Evolutionary conservation across 495 filamentous ascomycete genomes (phyloP).

Genomic region (Penicillium atrosanguineum): DNA sequence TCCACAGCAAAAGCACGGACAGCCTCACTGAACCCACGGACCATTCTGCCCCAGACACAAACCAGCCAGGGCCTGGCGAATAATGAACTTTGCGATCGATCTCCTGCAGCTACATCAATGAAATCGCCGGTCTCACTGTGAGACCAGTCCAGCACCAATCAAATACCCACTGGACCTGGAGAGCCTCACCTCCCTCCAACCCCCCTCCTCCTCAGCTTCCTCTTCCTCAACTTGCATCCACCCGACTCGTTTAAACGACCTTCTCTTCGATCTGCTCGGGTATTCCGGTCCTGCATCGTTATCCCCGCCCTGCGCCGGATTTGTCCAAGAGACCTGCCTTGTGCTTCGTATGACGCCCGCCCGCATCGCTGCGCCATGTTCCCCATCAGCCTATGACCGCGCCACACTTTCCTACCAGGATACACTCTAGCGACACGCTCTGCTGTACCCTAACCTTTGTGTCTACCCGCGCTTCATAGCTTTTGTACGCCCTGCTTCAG

Average conservation of each 20-base stretch:
- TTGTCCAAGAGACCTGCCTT: conserved; percentile 3
- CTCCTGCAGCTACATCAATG: conserved; percentile 9
- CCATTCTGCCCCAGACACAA: conserved; percentile 20
- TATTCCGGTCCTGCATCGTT: not conserved
- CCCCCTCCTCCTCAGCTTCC: conserved; percentile 7
- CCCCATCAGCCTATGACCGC: not conserved
- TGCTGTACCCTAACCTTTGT: not conserved
- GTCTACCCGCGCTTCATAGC: conserved; percentile 1
- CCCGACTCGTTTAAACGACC: not conserved
- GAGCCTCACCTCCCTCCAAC: conserved; percentile 9
- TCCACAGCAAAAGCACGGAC: conserved; percentile 29
- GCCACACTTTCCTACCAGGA: conserved; percentile 1
- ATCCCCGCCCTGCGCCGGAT: not conserved
- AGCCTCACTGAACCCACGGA: conserved; percentile 20
- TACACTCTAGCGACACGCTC: conserved; percentile 3
- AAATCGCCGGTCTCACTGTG: conserved; percentile 6
- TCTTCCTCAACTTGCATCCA: not conserved
- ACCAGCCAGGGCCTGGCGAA: conserved; percentile 5
- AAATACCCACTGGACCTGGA: conserved; percentile 4
- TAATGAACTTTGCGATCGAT: conserved; percentile 2
- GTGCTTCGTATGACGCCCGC: conserved; percentile 5
- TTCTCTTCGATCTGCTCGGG: not conserved
- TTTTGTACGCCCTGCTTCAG: conserved; percentile 2
- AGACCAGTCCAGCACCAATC: conserved; percentile 10
- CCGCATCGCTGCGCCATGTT: not conserved